Base-by-base conservation (phyloP, 306 rosid genomes). In the Alnus rubra region DNA sequence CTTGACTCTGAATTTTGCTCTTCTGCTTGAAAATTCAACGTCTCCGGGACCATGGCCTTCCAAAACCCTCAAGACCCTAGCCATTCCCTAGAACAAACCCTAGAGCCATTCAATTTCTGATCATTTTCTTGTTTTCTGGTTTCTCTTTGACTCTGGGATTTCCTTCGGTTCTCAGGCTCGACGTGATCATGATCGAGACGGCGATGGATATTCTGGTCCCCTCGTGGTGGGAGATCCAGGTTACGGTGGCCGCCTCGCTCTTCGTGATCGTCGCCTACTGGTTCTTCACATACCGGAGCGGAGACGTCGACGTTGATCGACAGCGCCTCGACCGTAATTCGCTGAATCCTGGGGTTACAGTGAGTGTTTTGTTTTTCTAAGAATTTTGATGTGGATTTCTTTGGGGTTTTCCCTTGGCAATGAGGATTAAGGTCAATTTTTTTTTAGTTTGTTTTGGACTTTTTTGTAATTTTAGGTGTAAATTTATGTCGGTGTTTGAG, bases 171-270 rank as follows among this genome's bases (percentile, higher is more conserved):
- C 28, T 44, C 49, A 28, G 18, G 58, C 39, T 48, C 30, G 53
- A 79, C 37, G 77, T 62, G 86, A 79, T 45, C 83, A 59, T 53
- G 70, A 84, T 91, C 74, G 94, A 90, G 71, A 74, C 81, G 60
- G 49, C 93, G 76, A 80, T 91, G 79, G 90, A 77, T 65, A 84
- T 87, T 75, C 85, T 95, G 4, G 31, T 95, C 44, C 99, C 99
- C 0, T 90, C 99, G 15, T 79, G 83, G 47, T 88, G 95, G 94
- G 98, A 95, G 92, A 91, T 92, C 89, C 52, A 95, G 87, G 95
- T 95, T 67, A 58, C 98, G 0, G 74, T 91, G 47, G 96, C 91
- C 23, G 93, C 97, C 54, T 89, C 99, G 39, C 28, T 84, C 35
- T 91, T 92, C 74, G 87, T 90, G 35, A 84, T 95, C 74, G 54